These are phyloP conservation scores for Mycena vitilis DNA, from an alignment of 768 basidiomycete species.

Conservation along the genomic window DNA sequence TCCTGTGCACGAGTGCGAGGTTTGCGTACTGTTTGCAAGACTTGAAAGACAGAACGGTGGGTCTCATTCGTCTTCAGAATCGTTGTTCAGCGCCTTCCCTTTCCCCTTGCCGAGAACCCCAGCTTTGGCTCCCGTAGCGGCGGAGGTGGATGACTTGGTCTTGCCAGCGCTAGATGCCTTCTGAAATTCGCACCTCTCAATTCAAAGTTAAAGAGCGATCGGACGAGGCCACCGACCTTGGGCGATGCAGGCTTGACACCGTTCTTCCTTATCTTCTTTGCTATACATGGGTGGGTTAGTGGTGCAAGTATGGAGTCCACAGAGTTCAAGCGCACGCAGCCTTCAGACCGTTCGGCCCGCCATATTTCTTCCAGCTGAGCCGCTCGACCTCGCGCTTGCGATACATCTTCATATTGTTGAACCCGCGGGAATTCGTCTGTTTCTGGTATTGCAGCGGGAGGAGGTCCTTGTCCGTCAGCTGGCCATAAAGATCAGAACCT, in stretches of 20 bases:
- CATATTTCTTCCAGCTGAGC: conserved; percentile 29
- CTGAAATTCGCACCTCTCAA: not conserved
- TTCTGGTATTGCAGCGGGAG: conserved; percentile 28
- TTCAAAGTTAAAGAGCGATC: not conserved
- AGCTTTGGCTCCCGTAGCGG: conserved; percentile 19
- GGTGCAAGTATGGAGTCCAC: not conserved
- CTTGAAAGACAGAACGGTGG: no score
- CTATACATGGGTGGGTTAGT: not conserved
- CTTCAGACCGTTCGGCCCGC: conserved; percentile 30
- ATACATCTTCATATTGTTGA: conserved; percentile 26
- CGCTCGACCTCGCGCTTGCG: conserved; percentile 30
- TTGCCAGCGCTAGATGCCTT: conserved; percentile 18
- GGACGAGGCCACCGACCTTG: conserved; percentile 1
- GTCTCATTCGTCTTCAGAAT: conserved; percentile 8
- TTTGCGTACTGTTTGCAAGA: not conserved
- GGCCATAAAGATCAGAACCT: not conserved
- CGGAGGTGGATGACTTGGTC: conserved; percentile 18
- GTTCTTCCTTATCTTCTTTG: conserved; percentile 31
- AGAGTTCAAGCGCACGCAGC: conserved; percentile 15
- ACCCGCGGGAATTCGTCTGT: conserved; percentile 23
- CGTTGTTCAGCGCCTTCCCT: conserved; percentile 14
- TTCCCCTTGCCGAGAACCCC: conserved; percentile 21
- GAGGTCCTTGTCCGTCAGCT: conserved; percentile 33
- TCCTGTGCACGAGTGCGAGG: not conserved
- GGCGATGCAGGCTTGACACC: conserved; percentile 24